Evolutionary conservation across 495 filamentous ascomycete genomes (phyloP).

Genomic region (Delitschia confertaspora): DNA sequence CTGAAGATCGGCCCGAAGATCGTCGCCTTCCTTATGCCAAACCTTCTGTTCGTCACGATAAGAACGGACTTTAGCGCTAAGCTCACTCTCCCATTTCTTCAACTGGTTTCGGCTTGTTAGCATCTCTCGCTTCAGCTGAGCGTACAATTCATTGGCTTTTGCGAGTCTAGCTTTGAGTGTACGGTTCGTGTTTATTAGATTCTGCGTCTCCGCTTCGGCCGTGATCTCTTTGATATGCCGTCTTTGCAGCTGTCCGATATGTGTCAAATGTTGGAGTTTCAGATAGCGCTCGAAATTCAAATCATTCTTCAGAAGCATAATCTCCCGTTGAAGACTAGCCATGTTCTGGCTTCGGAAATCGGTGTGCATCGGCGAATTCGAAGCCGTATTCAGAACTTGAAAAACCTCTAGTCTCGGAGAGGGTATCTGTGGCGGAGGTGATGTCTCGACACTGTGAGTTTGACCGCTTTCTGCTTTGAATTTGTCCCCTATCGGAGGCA

Average conservation of each 20-base stretch:
- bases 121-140: conserved; percentile 55
- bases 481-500: conserved; percentile 36
- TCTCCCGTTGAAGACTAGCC: conserved; percentile 53
- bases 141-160: conserved; percentile 55
- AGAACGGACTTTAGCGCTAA: conserved; percentile 48
- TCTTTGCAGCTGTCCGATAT: conserved; percentile 62
- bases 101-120: conserved; percentile 53
- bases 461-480: no score
- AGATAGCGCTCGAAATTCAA: conserved; percentile 69
- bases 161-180: conserved; percentile 57
- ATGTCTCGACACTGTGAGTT: conserved; percentile 14
- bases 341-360: conserved; percentile 36
- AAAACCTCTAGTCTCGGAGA: conserved; percentile 28
- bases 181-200: conserved; percentile 62
- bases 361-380: conserved; percentile 16
- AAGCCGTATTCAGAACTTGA: conserved; percentile 14
- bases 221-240: conserved; percentile 60
- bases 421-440: neutral
- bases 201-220: conserved; percentile 65
- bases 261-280: conserved; percentile 63
- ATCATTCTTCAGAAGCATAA: conserved; percentile 60
- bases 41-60: conserved; percentile 60
- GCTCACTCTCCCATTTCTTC: conserved; percentile 62
- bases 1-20: conserved; percentile 46
- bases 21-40: conserved; percentile 47